Evolutionary conservation across 2,329 filamentous ascomycete genomes (phyloP).

Genomic region (Zymoseptoria brevis): DNA sequence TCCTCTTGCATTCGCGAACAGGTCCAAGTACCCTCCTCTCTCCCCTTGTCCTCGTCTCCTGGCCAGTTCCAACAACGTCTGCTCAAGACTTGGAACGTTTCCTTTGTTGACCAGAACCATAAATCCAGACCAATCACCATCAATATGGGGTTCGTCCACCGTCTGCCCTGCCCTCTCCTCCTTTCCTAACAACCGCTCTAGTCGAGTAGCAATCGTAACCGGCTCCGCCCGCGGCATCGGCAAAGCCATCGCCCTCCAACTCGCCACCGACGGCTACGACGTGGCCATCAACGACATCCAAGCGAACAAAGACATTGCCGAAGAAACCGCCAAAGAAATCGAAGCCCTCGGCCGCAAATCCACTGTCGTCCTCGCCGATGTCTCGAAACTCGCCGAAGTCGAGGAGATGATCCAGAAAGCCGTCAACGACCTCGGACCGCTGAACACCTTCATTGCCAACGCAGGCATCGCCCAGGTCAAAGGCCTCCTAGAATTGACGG

Average conservation of each 20-base stretch:
- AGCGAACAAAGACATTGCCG: slow-evolving; percentile 45
- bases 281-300: slow-evolving; percentile 58
- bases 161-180: background rate
- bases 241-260: slow-evolving; percentile 54
- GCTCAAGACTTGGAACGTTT: too few species aligned
- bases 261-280: slow-evolving; percentile 58
- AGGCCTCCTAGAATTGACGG: slow-evolving; percentile 47
- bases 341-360: slow-evolving; percentile 40
- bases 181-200: background rate
- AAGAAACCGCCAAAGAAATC: slow-evolving; percentile 48
- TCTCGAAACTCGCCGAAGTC: slow-evolving; percentile 50
- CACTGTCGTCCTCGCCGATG: slow-evolving; percentile 52
- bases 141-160: background rate
- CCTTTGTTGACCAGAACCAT: background rate
- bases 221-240: slow-evolving; percentile 38
- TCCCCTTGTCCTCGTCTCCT: too few species aligned
- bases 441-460: slow-evolving; percentile 50
- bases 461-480: slow-evolving; percentile 55
- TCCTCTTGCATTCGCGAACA: background rate
- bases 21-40: too few species aligned
- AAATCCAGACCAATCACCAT: background rate
- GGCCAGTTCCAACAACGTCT: too few species aligned
- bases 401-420: slow-evolving; percentile 45
- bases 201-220: slow-evolving; percentile 29
- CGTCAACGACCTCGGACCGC: slow-evolving; percentile 47